phyloP scores from a whole-genome alignment of 768 basidiomycete genomes.

The Boletales sp. region DNA sequence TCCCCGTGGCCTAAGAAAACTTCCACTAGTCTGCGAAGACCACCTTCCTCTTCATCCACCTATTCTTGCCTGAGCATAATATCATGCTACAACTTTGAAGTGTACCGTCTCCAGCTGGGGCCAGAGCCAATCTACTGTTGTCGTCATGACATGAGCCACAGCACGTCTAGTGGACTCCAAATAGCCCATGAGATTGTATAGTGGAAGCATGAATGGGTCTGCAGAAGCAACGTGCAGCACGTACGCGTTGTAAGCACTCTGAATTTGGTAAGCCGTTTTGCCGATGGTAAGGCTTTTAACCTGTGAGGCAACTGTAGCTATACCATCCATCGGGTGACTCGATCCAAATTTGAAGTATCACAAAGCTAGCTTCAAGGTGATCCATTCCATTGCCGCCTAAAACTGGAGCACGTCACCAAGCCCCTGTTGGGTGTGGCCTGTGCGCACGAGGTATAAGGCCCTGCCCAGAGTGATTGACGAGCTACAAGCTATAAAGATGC shows the following conservation, averaged over 20 bases:
- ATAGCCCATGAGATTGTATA: slow-evolving; percentile 95
- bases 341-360: slow-evolving; percentile 78
- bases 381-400: slow-evolving; percentile 72
- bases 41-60: slow-evolving; percentile 81
- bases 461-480: slow-evolving; percentile 89
- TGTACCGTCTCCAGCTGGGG: slow-evolving; percentile 84
- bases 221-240: slow-evolving; percentile 84
- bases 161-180: slow-evolving; percentile 79
- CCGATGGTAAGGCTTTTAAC: background rate
- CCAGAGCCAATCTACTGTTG: slow-evolving; percentile 99
- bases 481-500: slow-evolving; percentile 61
- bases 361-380: slow-evolving; percentile 80
- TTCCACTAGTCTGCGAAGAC: slow-evolving; percentile 68
- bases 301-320: slow-evolving; percentile 12
- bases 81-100: background rate
- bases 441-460: slow-evolving; percentile 90
- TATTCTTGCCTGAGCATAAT: too few species aligned
- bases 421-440: slow-evolving; percentile 79
- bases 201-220: slow-evolving; percentile 93
- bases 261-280: slow-evolving; percentile 69
- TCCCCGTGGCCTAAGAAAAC: too few species aligned
- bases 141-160: slow-evolving; percentile 80
- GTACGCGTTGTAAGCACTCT: slow-evolving; percentile 78
- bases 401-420: slow-evolving; percentile 68
- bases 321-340: slow-evolving; percentile 77